Conservation (phyloP, 305 asterid species). For the Plantago coronopus region DNA sequence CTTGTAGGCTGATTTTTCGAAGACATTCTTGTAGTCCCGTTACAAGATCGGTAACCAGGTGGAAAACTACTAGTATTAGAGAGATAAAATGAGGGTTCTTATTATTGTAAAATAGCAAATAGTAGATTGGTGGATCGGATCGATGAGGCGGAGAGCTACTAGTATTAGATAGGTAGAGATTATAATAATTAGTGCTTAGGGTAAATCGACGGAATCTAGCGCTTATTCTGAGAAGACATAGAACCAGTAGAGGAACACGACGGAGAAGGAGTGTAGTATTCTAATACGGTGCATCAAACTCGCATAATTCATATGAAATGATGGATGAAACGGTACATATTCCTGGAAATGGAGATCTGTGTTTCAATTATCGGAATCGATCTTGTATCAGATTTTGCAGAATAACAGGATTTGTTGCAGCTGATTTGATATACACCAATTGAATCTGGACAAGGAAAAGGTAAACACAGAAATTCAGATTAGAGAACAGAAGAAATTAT, state of each 20-base stretch:
- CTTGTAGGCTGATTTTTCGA: constrained; percentile 40
- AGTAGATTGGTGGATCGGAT: background rate
- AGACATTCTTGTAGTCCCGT: constrained; percentile 14
- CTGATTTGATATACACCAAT: too few relatives aligned
- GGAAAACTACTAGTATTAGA: too few relatives aligned
- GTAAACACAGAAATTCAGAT: constrained; percentile 8
- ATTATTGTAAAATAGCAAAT: too few relatives aligned
- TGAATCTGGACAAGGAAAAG: constrained; percentile 1
- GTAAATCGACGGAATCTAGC: constrained; percentile 6
- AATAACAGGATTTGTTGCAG: too few relatives aligned
- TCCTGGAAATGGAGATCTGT: constrained; percentile 25
- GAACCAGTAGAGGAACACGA: constrained; percentile 79
- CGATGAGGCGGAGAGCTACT: background rate
- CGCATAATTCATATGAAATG: constrained; percentile 32
- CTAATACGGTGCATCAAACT: constrained; percentile 38
- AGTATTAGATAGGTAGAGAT: constrained; percentile 3
- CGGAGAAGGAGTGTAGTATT: constrained; percentile 77
- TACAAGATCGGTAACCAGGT: too few relatives aligned
- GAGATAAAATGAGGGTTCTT: too few relatives aligned
- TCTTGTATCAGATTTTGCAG: too few relatives aligned
- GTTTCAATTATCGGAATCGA: background rate
- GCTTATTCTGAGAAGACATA: constrained; percentile 57
- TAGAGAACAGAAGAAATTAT: background rate
- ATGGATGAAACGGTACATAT: constrained; percentile 22
- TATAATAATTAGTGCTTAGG: constrained; percentile 4